A percentile compares a stretch with the other conserved stretches of the same genome.
Evolutionary conservation across 768 basidiomycete genomes (phyloP).

Genomic region (Pisolithus orientalis): DNA sequence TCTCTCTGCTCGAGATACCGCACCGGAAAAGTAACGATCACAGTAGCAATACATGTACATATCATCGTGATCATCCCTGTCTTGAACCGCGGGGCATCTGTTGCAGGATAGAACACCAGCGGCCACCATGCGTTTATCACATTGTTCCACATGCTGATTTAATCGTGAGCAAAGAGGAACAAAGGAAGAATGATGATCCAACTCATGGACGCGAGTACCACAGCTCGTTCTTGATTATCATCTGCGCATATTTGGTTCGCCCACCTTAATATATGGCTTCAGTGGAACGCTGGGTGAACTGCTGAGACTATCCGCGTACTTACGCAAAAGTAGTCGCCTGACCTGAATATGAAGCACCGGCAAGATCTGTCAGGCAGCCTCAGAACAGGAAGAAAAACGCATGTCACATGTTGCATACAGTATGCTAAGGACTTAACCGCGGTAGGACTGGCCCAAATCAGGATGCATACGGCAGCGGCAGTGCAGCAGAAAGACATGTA

Average conservation of each 20-base stretch:
- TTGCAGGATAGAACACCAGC: conserved; percentile 66
- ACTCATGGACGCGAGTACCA: conserved; percentile 77
- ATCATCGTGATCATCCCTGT: conserved; percentile 71
- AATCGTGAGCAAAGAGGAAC: not conserved
- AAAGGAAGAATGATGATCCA: conserved; percentile 4
- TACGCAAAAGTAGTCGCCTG: conserved; percentile 74
- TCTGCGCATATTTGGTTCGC: conserved; percentile 73
- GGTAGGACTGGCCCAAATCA: conserved; percentile 54
- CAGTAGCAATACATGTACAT: conserved; percentile 48
- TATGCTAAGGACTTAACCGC: conserved; percentile 73
- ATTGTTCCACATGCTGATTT: conserved; percentile 59
- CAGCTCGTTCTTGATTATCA: conserved; percentile 60
- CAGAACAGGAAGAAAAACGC: not conserved
- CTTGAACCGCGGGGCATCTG: conserved; percentile 59
- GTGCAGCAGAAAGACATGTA: conserved; percentile 55
- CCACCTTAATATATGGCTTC: conserved; percentile 40
- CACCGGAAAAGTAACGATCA: conserved; percentile 48
- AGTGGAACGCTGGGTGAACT: not conserved
- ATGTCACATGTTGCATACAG: conserved; percentile 34
- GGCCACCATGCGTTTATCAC: conserved; percentile 67
- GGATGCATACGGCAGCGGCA: conserved; percentile 48
- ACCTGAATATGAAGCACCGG: conserved; percentile 65
- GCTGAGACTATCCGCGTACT: conserved; percentile 13
- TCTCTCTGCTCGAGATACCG: conserved; percentile 47
- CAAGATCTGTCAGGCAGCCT: conserved; percentile 34